Evolutionary conservation across 306 rosid species (phyloP), one percentile per base, ranked within the genome.

Genomic region (Glycine soja): DNA sequence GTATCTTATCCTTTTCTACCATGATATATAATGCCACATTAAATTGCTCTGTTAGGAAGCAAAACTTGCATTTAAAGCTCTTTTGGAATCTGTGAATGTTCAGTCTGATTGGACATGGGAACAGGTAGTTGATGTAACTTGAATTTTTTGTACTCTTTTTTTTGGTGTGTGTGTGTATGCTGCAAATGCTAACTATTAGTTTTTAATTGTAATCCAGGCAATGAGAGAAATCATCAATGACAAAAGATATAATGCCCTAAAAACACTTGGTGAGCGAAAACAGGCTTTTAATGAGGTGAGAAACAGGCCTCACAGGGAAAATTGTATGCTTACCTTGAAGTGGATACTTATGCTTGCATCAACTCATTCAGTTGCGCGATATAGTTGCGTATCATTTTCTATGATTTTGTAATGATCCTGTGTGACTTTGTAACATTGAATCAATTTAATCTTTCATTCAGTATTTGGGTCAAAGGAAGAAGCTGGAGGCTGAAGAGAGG

Each of bases 51-150:
- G 70, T 71, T 74, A 96, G 99, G 99, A 96, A 86, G 99, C 99
- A 78, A 96, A 93, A 90, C 92, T 83, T 80, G 97, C 98, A 52
- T 96, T 96, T 80, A 96, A 96, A 88, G 90, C 90, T 1, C 98
- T 96, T 57, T 75, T 96, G 86, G 99, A 96, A 85, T 93, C 93
- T 68, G 97, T 79, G 30, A 96, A 90, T 81, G 99, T 96, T 34
- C 95, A 90, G 72, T 96, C 99, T 81, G 99, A 96, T 90, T 96
- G 99, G 99, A 87, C 97, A 61, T 96, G 99, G 99, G 99, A 96
- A 82, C 99, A 96, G 99, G 99, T 96, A 79, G 81, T 47, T 78
- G 75, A 15, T 75, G 52, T 53, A 48, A 59, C 74, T 66, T 85
- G 10, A 11, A 42, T 78, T 36, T 72, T 76, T 32, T 52, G 5